Base-by-base conservation (phyloP, 192 early-diverging fungal genomes). In the Coemansia sp. region DNA sequence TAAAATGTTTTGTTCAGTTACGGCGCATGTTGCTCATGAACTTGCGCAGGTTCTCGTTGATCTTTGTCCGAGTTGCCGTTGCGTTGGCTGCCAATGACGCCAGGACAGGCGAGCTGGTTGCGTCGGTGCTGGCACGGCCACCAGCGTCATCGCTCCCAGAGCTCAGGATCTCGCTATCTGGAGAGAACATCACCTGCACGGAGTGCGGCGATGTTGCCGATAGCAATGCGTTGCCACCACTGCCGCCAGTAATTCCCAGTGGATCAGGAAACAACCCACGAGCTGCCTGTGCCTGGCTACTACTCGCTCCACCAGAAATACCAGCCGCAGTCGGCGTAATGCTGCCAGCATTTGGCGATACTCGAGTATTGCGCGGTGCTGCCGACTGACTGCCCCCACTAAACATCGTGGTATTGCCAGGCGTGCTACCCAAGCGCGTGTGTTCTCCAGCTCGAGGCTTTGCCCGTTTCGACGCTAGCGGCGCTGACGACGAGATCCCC, bases 31-130 rank as follows among this genome's bases (percentile, higher is more conserved):
- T 76, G 74, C 70, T 77, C 70, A 84, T 74, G 24, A 84, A 71
- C 62, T 72, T 71, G 45, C 83, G 83, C 36, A 84, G 66, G 63
- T 84, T 84, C 29, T 84, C 73, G 65, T 84, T 84, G 41, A 84
- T 46, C 54, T 67, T 68, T 2, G 74, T 57, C 25, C 75, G 67
- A 25, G 75, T 77, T 14, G 79, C 74, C 5, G 73, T 73, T n/a
- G 73, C 79, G n/a, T 76, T 76, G 35, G 79, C 74, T 0, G 73
- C 79, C 40, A 72, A 47, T 31, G 69, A 69, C 22, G 70, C 73
- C 9, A 76, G 63, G 29, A 67, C 74, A 2, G 79, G 79, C 41
- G 70, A 71, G 59, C 49, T 67, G 9, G 60, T 27, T 6, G 32
- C 51, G 38, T 74, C 71, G 3, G 29, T 49, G 45, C 53, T 54